Evolutionary conservation across 2,329 filamentous ascomycete genomes (phyloP).

Genomic region (Penicillium italicum): DNA sequence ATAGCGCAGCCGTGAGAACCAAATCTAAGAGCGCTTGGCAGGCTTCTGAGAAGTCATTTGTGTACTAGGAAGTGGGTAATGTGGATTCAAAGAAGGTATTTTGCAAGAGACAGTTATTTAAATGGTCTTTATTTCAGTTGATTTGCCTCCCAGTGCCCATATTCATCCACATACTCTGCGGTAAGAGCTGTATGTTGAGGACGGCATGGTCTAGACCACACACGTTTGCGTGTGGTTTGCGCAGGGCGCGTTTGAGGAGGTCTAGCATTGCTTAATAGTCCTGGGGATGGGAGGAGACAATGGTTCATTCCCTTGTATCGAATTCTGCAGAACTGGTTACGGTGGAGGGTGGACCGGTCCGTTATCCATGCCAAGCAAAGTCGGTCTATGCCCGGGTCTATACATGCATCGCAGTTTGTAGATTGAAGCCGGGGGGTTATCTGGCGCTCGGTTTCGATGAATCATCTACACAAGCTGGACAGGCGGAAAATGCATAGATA

Average conservation of each 20-base stretch:
- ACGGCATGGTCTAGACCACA: constrained; percentile 57
- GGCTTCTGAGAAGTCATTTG: constrained; percentile 45
- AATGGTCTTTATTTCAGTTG: background rate
- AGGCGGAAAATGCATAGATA: background rate
- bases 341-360: background rate
- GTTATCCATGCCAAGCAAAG: background rate
- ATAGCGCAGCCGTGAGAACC: constrained; percentile 47
- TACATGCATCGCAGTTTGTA: background rate
- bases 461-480: background rate
- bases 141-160: constrained; percentile 55
- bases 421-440: background rate
- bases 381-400: background rate
- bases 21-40: constrained; percentile 50
- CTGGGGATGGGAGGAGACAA: background rate
- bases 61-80: constrained; percentile 23
- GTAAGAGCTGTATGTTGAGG: constrained; percentile 50
- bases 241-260: constrained; percentile 9
- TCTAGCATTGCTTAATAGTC: constrained; percentile 1
- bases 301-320: background rate
- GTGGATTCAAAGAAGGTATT: background rate
- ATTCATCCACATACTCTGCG: constrained; percentile 61
- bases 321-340: background rate
- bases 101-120: background rate
- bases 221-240: constrained; percentile 15
- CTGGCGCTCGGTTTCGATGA: background rate